Base-by-base conservation (phyloP, 495 filamentous ascomycete genomes). In the Podospora didyma region DNA sequence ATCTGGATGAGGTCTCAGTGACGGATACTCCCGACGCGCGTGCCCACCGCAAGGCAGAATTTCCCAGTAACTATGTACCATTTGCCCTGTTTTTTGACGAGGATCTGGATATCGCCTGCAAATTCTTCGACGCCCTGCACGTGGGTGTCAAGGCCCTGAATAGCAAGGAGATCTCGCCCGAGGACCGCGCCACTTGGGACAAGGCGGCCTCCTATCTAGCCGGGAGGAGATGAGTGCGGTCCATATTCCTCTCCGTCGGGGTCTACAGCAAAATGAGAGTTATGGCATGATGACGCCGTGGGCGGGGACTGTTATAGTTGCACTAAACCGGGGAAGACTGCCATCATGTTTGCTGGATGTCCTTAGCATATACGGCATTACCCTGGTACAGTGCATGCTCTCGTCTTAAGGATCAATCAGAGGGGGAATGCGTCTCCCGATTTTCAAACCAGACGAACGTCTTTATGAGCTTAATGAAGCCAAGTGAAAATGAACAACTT, bases 41-140 rank as follows among this genome's bases (percentile, higher is more conserved):
- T 39, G 84, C 82, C 55, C 65, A 69, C 9, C 85, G 86, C 68
- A 83, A 75, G 46, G 61, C 71, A 37, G 62, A 71, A 1, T 80
- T 89, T 60, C 83, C 86, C 22, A 76, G 71, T 2, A 89, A 82
- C 72, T 93, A 69, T 56, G 70, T 97, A 62, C 88, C 88, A 16
- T 86, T 89, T 62, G 87, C 86, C 34, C 78, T 85, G 20, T 82
- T 89, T 61, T 89, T 96, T 65, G 73, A 75, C 16, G 85, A 82
- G 21, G 95, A 96, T 71, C 67, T 97, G 49, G 80, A 89, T 22
- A 82, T 86, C 50, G 89, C 88, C 26, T 96, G 89, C 73, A 80
- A 83, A 51, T 82, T 97, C 51, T 95, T 92, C 79, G 85, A 89
- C 73, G 88, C 90, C 26, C 81, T 96, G 65, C 84, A 87, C 66